Conservation (phyloP, 2,329 filamentous ascomycete genomes). For the Leptographium procerum region DNA sequence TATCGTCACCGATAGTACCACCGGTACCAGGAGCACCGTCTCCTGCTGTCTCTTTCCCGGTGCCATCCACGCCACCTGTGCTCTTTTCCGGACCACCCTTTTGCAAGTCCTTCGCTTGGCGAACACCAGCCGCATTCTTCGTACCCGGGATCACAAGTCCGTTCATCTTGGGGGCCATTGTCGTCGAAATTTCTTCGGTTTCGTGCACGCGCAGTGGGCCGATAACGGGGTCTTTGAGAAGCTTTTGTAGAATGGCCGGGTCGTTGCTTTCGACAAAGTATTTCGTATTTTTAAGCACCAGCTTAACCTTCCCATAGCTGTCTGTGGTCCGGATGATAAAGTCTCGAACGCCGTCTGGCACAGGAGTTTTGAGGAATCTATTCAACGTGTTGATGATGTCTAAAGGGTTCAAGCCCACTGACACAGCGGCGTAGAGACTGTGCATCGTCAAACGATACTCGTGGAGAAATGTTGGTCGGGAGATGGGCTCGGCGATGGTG, state of each 20-base stretch:
- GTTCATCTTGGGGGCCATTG: slow-evolving; percentile 74
- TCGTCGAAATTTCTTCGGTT: slow-evolving; percentile 58
- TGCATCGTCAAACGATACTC: slow-evolving; percentile 88
- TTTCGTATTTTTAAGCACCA: slow-evolving; percentile 87
- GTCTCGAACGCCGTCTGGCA: slow-evolving; percentile 67
- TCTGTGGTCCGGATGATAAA: slow-evolving; percentile 72
- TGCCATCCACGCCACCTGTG: background rate
- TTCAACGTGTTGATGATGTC: slow-evolving; percentile 88
- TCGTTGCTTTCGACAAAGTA: slow-evolving; percentile 92
- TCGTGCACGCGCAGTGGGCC: slow-evolving; percentile 62
- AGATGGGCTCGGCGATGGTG: slow-evolving; percentile 87
- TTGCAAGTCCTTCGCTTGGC: slow-evolving; percentile 46
- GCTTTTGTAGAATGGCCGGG: slow-evolving; percentile 69
- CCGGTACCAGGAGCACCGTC: background rate
- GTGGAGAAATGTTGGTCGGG: slow-evolving; percentile 80
- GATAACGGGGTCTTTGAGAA: slow-evolving; percentile 78
- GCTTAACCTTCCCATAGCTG: slow-evolving; percentile 89
- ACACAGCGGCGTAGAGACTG: slow-evolving; percentile 90
- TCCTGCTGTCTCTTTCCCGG: background rate
- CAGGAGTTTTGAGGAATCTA: slow-evolving; percentile 74
- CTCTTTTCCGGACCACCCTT: background rate
- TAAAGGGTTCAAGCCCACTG: slow-evolving; percentile 76
- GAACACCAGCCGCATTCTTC: slow-evolving; percentile 79
- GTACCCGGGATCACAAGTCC: slow-evolving; percentile 89
- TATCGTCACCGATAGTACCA: slow-evolving; percentile 31